phyloP scores from a whole-genome alignment of 306 rosid genomes.

The Rosa rugosa region DNA sequence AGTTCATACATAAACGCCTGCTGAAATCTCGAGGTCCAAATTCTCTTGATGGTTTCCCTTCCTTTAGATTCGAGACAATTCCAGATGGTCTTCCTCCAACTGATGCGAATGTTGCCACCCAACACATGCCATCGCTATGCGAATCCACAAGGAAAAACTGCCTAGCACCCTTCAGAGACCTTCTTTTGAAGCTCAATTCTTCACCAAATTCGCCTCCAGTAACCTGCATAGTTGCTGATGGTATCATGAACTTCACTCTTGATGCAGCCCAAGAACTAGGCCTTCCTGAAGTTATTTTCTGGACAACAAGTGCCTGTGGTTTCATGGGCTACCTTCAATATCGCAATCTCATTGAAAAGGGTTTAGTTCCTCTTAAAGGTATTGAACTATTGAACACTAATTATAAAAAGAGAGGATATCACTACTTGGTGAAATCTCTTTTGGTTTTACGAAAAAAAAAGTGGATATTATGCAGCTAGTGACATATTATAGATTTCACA shows the following conservation, averaged over 20 bases:
- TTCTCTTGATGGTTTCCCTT: conserved; percentile 24
- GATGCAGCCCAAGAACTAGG: conserved; percentile 42
- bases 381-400: neutral
- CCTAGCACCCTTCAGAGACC: conserved; percentile 27
- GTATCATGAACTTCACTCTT: conserved; percentile 36
- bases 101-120: conserved; percentile 22
- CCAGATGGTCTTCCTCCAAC: conserved; percentile 32
- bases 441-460: neutral
- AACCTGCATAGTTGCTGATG: conserved; percentile 40
- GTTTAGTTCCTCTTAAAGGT: conserved; percentile 39
- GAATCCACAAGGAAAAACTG: conserved; percentile 7
- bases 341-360: conserved; percentile 27
- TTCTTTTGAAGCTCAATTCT: conserved; percentile 27
- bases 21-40: conserved; percentile 30
- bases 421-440: neutral
- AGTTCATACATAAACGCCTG: conserved; percentile 33
- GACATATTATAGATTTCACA: too few relatives aligned
- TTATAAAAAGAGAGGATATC: neutral
- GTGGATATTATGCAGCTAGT: neutral
- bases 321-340: conserved; percentile 30
- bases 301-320: conserved; percentile 46
- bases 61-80: conserved; percentile 34
- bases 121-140: conserved; percentile 7
- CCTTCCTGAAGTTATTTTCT: conserved; percentile 34
- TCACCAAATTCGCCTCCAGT: conserved; percentile 14